Conservation (phyloP, 176 grass and related monocot species). For the Eremochloa ophiuroides region DNA sequence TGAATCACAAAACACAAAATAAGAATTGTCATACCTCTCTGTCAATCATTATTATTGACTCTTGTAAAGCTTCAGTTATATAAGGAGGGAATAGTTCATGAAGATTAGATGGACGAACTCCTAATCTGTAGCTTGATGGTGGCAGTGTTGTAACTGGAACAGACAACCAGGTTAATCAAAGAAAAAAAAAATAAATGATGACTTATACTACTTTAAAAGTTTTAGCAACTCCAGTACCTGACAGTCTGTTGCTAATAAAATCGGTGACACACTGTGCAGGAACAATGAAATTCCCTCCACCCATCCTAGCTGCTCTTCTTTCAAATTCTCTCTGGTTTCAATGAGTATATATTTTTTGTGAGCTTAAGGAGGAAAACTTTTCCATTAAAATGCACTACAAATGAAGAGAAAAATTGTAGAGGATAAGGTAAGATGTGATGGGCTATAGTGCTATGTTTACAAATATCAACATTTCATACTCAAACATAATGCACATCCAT, state of each 20-base stretch:
- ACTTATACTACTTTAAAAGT: constrained; percentile 32
- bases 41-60: constrained; percentile 70
- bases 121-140: constrained; percentile 89
- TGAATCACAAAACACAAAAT: background rate
- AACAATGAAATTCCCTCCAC: constrained; percentile 91
- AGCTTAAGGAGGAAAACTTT: background rate
- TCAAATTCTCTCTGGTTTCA: constrained; percentile 79
- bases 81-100: constrained; percentile 73
- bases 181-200: constrained; percentile 6
- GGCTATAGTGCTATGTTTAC: background rate
- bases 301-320: constrained; percentile 82
- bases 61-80: constrained; percentile 83
- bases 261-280: constrained; percentile 87
- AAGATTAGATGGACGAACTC: constrained; percentile 70
- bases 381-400: background rate
- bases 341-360: constrained; percentile 20
- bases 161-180: constrained; percentile 29
- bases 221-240: constrained; percentile 46
- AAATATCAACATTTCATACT: background rate
- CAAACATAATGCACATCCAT: background rate
- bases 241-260: constrained; percentile 82
- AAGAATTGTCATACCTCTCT: constrained; percentile 57
- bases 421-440: background rate
- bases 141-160: constrained; percentile 62
- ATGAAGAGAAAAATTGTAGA: constrained; percentile 1